Evolutionary conservation across 2,329 filamentous ascomycete species (phyloP), one percentile per base, ranked within the genome.

Genomic region (Colletotrichum lentis): DNA sequence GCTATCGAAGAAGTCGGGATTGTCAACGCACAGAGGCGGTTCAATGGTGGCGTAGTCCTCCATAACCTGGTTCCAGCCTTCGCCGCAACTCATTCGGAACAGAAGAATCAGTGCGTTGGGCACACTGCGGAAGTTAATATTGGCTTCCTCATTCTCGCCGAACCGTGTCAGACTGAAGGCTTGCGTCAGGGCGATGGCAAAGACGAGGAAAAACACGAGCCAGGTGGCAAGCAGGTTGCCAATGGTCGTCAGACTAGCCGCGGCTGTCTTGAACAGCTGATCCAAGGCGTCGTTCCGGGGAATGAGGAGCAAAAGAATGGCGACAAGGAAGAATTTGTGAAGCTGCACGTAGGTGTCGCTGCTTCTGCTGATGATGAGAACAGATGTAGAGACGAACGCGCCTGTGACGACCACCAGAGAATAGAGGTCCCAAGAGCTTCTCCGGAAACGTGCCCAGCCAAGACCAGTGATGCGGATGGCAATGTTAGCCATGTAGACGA

Each of bases 41-140:
- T 87, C 85, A 72, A 97, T 91, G 54, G 83, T 86, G 12, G 94
- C 94, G 79, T 90, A 98, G 77, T 99, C 95, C 82, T 97, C 93
- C 96, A 99, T 99, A 70, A 97, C 84, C 73, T 92, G 81, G 76
- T 99, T 99, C 96, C 96, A 99, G 20, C 94, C 94, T 80, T 99
- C 96, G 62, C 96, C 96, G 69, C 91, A 91, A 80, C 93, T 97
- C 85, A 93, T 96, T 47, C 93, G 89, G 81, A 98, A 99, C 3
- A 99, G 87, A 31, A 99, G 83, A 68, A 99, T 96, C 37, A 99
- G 84, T 1, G 96, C 93, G 76, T 97, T 97, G 0, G 96, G 94
- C 0, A 99, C 94, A 5, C 90, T 96, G 61, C 96, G 90, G 78
- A 99, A 95, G 77, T 99, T 99, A 77, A 95, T 82, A 74, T 97